These are phyloP conservation scores for Quercus suber DNA, from an alignment of 306 rosid genomes.

Conservation along the genomic window DNA sequence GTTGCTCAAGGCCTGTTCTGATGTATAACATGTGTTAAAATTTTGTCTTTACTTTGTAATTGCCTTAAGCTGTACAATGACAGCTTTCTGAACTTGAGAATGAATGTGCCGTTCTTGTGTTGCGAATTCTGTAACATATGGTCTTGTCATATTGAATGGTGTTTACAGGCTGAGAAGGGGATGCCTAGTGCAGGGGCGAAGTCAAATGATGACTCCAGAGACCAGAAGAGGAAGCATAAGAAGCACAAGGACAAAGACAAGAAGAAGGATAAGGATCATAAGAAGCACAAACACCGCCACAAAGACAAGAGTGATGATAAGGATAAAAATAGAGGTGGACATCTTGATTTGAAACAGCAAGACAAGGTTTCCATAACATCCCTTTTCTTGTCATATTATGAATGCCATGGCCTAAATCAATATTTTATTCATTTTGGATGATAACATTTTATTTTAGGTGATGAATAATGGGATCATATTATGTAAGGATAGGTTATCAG, in stretches of 20 bases:
- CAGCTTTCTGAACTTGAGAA: neutral
- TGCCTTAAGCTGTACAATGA: neutral
- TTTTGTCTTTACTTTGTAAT: neutral
- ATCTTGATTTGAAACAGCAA: conserved; percentile 3
- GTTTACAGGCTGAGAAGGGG: conserved; percentile 34
- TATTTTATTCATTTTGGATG: neutral
- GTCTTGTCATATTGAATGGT: neutral
- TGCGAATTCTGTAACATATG: neutral
- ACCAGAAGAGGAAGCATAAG: conserved; percentile 21
- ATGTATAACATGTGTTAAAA: neutral
- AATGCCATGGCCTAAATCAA: neutral
- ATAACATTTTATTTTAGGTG: neutral
- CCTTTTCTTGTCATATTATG: conserved; percentile 1
- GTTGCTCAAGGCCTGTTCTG: neutral
- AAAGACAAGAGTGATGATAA: neutral
- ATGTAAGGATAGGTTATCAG: neutral
- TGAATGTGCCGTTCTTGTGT: neutral
- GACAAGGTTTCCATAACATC: conserved; percentile 13
- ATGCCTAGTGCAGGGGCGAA: conserved; percentile 7
- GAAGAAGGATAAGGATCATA: conserved; percentile 9
- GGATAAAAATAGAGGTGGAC: neutral
- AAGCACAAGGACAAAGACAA: conserved; percentile 13
- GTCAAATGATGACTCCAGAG: conserved; percentile 16
- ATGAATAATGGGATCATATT: neutral
- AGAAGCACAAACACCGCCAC: conserved; percentile 10